Base-by-base conservation (phyloP, 78 protist species). In the Dictyostelium purpureum region DNA sequence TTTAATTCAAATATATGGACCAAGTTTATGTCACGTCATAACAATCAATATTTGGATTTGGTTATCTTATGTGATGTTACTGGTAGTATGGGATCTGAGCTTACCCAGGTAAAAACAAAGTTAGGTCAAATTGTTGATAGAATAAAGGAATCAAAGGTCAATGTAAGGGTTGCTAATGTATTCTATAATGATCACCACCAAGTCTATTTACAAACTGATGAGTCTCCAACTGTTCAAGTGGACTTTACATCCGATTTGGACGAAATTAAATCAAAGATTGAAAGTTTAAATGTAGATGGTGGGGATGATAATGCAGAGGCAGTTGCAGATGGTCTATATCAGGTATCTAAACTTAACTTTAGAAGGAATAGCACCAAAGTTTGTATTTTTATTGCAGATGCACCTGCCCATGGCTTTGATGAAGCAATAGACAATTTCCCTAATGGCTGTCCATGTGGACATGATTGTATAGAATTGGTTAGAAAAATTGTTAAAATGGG, bases 381-480 rank as follows among this genome's bases (percentile, higher is more conserved):
- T 18, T 70, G 71, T 28, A 73, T 85, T 45, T 19, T 85, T 4
- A 85, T 85, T 73, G 38, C 81, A 18, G 92, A 85, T 47, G 92
- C 92, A 0, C 74, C 80, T 16, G 75, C 82, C 12, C 92, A 85
- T 35, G 92, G 67, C 4, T 59, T 24, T 26, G 43, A 21, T 73
- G 7, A 12, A 21, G 6, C 6, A 14, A 1, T 0, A 4, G 92
- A 85, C 61, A 6, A n/a, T 16, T 37, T 31, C 31, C 82, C 80
- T 6, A 61, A 59, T 6, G 92, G 92, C n/a, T 85, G 92, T 73
- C 92, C 92, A 33, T 85, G 92, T 59, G 63, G 63, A 4, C 57
- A 73, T 14, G 82, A 85, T 73, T 2, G 76, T 11, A 85, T 85
- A 2, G 28, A 38, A 7, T 21, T 28, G 16, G 76, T 47, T 4